These are phyloP conservation scores for Neonectria sp. DNA, from an alignment of 2,329 filamentous ascomycete species.

Conservation along the genomic window DNA sequence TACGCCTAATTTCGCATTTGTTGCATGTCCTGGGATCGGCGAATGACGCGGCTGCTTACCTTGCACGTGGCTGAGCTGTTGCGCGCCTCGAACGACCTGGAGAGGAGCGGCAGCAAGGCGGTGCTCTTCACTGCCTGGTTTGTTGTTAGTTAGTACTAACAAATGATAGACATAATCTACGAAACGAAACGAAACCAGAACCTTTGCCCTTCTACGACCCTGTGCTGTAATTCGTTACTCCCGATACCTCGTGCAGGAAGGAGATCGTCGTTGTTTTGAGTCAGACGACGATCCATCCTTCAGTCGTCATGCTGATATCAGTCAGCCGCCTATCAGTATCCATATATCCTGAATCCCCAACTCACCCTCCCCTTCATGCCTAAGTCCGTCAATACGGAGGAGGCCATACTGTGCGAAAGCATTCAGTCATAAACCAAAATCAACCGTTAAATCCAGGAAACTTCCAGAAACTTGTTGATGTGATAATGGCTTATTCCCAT, in stretches of 20 bases:
- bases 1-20: too few relatives aligned
- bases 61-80: background rate
- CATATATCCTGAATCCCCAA: background rate
- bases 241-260: background rate
- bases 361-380: constrained; percentile 6
- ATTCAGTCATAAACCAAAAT: background rate
- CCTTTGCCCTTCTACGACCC: background rate
- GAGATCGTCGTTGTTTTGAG: constrained; percentile 3
- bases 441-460: background rate
- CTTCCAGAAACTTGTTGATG: background rate
- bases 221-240: background rate
- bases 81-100: background rate
- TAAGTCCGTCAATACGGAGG: background rate
- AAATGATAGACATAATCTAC: background rate
- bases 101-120: background rate
- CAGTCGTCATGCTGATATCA: constrained; percentile 16
- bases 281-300: constrained; percentile 5
- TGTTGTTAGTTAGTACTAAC: background rate
- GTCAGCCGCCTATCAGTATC: constrained; percentile 1
- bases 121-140: background rate
- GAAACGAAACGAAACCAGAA: background rate
- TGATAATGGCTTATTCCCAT: background rate
- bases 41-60: constrained; percentile 1
- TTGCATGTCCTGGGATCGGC: background rate
- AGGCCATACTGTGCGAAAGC: background rate